Evolutionary conservation across 108 stramenopile species (phyloP).

Genomic region (Cyclotella sp.): DNA sequence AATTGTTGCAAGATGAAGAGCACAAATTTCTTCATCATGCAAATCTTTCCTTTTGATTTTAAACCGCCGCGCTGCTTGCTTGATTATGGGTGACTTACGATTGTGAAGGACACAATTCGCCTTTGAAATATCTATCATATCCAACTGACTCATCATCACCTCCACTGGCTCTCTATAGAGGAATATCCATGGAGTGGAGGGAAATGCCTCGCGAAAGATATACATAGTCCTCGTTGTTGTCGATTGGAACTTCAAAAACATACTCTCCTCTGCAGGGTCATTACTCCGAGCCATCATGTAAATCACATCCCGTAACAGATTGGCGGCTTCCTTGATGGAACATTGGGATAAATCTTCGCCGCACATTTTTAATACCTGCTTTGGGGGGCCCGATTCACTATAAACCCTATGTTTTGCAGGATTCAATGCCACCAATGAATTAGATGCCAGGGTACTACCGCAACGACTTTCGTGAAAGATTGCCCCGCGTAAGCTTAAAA

Average conservation of each 20-base stretch:
- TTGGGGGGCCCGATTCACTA: conserved; percentile 83
- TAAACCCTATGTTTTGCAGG: conserved; percentile 79
- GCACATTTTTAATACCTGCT: conserved; percentile 71
- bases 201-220: conserved; percentile 84
- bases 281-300: conserved; percentile 80
- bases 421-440: conserved; percentile 81
- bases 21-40: conserved; percentile 71
- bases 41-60: conserved; percentile 33
- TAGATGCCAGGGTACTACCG: conserved; percentile 93
- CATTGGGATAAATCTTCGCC: conserved; percentile 52
- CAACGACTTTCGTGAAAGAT: conserved; percentile 95
- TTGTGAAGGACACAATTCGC: conserved; percentile 69
- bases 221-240: conserved; percentile 68
- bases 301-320: conserved; percentile 64
- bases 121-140: conserved; percentile 24
- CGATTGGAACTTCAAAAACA: conserved; percentile 97
- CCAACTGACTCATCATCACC: conserved; percentile 89
- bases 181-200: conserved; percentile 91
- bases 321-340: conserved; percentile 41
- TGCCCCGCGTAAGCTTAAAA: conserved; percentile 69
- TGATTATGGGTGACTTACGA: conserved; percentile 39
- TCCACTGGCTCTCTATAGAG: conserved; percentile 93
- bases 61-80: conserved; percentile 32
- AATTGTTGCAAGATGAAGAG: conserved; percentile 77
- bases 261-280: conserved; percentile 65